phyloP scores from a whole-genome alignment of 1,139 yeast species.

The Kurtzmaniella quercitrusa region DNA sequence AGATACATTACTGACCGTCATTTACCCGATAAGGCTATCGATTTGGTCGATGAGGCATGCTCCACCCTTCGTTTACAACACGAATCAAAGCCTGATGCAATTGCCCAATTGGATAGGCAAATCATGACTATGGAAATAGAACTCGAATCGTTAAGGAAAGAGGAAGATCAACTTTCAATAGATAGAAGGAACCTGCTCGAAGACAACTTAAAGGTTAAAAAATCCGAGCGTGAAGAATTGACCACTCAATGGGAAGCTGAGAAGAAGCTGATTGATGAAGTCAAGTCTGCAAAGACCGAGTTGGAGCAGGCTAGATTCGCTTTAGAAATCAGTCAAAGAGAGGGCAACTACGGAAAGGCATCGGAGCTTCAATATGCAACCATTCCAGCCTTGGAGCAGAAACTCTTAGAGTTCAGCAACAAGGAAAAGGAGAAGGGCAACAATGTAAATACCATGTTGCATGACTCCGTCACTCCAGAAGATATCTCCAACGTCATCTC shows the following conservation, averaged over 20 bases:
- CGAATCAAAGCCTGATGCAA: slow-evolving; percentile 94
- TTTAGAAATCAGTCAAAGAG: slow-evolving; percentile 76
- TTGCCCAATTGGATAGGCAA: slow-evolving; percentile 81
- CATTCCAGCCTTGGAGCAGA: slow-evolving; percentile 72
- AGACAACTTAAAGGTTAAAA: slow-evolving; percentile 57
- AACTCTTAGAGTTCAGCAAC: slow-evolving; percentile 45
- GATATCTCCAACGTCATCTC: slow-evolving; percentile 91
- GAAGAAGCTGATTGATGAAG: slow-evolving; percentile 64
- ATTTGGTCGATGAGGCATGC: slow-evolving; percentile 95
- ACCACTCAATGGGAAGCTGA: slow-evolving; percentile 87
- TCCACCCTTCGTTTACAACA: slow-evolving; percentile 91
- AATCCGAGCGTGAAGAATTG: slow-evolving; percentile 60
- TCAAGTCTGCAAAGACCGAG: slow-evolving; percentile 74
- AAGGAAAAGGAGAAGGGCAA: slow-evolving; percentile 30
- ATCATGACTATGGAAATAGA: slow-evolving; percentile 95
- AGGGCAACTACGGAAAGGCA: slow-evolving; percentile 82
- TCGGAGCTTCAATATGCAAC: slow-evolving; percentile 83
- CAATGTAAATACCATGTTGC: slow-evolving; percentile 45
- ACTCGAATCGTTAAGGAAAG: slow-evolving; percentile 87
- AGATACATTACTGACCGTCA: slow-evolving; percentile 89
- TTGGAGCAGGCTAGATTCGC: slow-evolving; percentile 82
- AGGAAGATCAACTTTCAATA: slow-evolving; percentile 76
- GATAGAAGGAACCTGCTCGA: slow-evolving; percentile 70
- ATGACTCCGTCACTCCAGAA: slow-evolving; percentile 90
- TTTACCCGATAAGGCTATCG: slow-evolving; percentile 94